Evolutionary conservation across 176 grass and related monocot genomes (phyloP).

Genomic region (Pontederia paniculata): DNA sequence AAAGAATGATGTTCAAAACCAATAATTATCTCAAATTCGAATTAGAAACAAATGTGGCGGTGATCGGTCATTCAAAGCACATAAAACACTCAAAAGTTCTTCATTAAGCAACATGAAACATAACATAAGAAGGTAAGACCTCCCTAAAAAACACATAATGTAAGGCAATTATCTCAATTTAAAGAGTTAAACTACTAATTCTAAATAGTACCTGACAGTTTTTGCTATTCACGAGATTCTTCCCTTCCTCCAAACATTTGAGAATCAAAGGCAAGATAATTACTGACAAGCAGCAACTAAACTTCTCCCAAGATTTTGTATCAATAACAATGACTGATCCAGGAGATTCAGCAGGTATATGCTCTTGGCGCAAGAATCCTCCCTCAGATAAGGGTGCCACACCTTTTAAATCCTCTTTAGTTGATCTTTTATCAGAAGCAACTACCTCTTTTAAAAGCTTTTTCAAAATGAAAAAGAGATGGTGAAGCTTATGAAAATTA

Average conservation of each 20-base stretch:
- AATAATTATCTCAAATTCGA: too few species aligned
- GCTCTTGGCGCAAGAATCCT: conserved; percentile 65
- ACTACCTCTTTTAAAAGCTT: conserved; percentile 85
- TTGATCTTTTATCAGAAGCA: conserved; percentile 31
- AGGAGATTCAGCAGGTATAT: conserved; percentile 11
- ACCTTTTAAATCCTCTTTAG: conserved; percentile 21
- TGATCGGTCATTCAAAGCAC: too few species aligned
- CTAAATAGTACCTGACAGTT: conserved; percentile 56
- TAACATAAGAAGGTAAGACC: too few species aligned
- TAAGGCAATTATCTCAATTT: background rate
- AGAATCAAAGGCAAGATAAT: conserved; percentile 67
- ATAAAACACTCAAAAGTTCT: too few species aligned
- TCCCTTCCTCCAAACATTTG: conserved; percentile 59
- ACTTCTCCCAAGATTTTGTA: conserved; percentile 64
- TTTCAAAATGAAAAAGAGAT: conserved; percentile 60
- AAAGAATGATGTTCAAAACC: background rate
- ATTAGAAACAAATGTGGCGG: too few species aligned
- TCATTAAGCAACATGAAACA: too few species aligned
- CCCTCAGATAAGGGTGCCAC: conserved; percentile 43
- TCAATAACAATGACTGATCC: conserved; percentile 38
- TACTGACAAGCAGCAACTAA: conserved; percentile 57
- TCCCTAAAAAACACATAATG: background rate
- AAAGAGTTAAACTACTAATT: background rate
- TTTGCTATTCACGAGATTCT: conserved; percentile 46
- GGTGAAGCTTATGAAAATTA: conserved; percentile 74